Base-by-base conservation (phyloP, 169 alveolate genomes). In the Babesia caballi region DNA sequence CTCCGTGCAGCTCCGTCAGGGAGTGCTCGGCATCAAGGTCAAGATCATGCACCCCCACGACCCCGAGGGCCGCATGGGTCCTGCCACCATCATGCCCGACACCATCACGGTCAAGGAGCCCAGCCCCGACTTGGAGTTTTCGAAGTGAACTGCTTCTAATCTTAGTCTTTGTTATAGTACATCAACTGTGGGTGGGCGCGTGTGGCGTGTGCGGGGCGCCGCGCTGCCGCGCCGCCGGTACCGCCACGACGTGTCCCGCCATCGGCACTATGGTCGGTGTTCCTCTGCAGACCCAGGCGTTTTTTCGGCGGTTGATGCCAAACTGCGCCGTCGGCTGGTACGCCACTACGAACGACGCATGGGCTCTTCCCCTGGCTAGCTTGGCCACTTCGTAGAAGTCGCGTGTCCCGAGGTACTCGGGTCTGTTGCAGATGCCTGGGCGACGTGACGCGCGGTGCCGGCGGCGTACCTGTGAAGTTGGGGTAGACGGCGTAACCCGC, bases 1-100 rank as follows among this genome's bases (percentile, higher is more conserved):
- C 82, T 98, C 98, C 85, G 99, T 97, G 83, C 96, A 93, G 88
- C 92, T 98, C 91, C 94, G 97, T 82, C 99, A 98, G 93, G 99
- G 99, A n/a, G 97, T 95, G 35, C 81, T 94, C 33, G 97, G 97
- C 38, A 90, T 94, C 69, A 89, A 91, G 78, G 96, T 91, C 44
- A 96, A 96, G 91, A 97, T 98, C 86, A 96, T 97, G 99, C 93
- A 95, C 59, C 98, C 99, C 50, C 91, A 95, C 74, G 99, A 97
- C 83, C 98, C 99, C 28, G 97, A 94, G 70, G 99, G 99, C 59
- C 95, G 95, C 82, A 82, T 87, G 54, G 99, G 99, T 30, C 96
- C 98, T 56, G 78, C 95, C 57, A 90, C 92, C 58, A 94, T 96
- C 65, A 77, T 98, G 77, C 99, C 99, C 30, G 99, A 98, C 90